Evolutionary conservation across 495 filamentous ascomycete genomes (phyloP).

Genomic region (Hyaloscypha variabilis): DNA sequence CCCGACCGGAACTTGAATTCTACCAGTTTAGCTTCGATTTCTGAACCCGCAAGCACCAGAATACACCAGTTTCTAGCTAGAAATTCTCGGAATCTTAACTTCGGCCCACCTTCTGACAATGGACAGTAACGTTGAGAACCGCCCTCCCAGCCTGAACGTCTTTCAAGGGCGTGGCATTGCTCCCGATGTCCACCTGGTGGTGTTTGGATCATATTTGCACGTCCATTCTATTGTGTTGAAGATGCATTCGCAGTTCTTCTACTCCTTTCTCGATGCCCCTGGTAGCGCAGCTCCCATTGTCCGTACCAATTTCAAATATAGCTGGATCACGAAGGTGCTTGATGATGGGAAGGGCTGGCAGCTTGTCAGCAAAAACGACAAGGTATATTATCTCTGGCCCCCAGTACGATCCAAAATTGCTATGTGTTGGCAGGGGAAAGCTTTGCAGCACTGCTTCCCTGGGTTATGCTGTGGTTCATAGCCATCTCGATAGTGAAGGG

Average conservation of each 20-base stretch:
- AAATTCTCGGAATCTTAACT: no score
- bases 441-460: no score
- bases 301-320: constrained; percentile 4
- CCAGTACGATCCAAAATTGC: no score
- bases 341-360: constrained; percentile 7
- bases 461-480: no score
- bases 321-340: constrained; percentile 12
- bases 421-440: no score
- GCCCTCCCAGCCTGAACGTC: not conserved
- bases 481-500: no score
- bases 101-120: no score
- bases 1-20: no score
- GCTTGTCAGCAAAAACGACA: not conserved
- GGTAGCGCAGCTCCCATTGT: not conserved
- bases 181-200: not conserved
- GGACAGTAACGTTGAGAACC: not conserved
- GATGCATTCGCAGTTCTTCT: not conserved
- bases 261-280: not conserved
- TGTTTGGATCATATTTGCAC: not conserved
- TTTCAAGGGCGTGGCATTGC: not conserved
- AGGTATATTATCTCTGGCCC: no score
- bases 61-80: no score
- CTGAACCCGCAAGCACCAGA: no score
- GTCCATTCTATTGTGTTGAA: not conserved
- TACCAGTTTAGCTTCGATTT: no score